Percentiles rank a stretch among this genome's conserved stretches.
Evolutionary conservation across 2,329 filamentous ascomycete genomes (phyloP).

Genomic region (Fusarium abutilonis): DNA sequence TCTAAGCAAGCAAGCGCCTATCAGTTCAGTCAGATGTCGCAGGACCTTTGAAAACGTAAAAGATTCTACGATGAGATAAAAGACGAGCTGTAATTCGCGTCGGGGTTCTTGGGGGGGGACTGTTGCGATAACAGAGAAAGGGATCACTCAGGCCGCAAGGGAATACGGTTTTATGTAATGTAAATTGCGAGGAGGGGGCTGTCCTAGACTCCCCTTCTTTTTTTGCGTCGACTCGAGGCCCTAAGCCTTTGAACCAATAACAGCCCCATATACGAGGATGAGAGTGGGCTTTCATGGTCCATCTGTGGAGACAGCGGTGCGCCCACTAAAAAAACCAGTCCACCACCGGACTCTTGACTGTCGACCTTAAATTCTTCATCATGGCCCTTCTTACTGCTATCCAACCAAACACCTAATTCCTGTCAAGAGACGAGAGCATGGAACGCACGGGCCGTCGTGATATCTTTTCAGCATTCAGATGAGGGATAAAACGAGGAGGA

Average conservation of each 20-base stretch:
- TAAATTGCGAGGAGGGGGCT: constrained; percentile 48
- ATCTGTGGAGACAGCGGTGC: constrained; percentile 35
- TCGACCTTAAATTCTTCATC: constrained; percentile 34
- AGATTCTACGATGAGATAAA: constrained; percentile 48
- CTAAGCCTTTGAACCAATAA: constrained; percentile 38
- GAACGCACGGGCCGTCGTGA: constrained; percentile 24
- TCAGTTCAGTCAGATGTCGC: constrained; percentile 41
- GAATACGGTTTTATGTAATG: constrained; percentile 53
- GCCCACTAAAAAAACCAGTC: constrained; percentile 41
- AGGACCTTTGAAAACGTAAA: constrained; percentile 46
- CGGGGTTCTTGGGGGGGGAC: constrained; percentile 43
- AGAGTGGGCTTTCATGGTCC: constrained; percentile 18
- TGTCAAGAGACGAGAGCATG: not conserved
- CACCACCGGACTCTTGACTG: constrained; percentile 30
- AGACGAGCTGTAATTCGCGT: constrained; percentile 46
- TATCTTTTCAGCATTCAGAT: constrained; percentile 20
- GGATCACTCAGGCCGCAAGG: constrained; percentile 46
- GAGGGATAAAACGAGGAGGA: constrained; percentile 23
- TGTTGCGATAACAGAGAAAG: constrained; percentile 47
- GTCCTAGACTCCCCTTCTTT: constrained; percentile 40
- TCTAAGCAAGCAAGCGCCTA: constrained; percentile 43
- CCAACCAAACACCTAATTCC: not conserved
- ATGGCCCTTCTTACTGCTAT: not conserved
- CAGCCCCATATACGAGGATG: not conserved
- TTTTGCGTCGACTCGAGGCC: constrained; percentile 33